phyloP scores from a whole-genome alignment of 2,329 filamentous ascomycete genomes.

The Ceratocystis diversiconidia region DNA sequence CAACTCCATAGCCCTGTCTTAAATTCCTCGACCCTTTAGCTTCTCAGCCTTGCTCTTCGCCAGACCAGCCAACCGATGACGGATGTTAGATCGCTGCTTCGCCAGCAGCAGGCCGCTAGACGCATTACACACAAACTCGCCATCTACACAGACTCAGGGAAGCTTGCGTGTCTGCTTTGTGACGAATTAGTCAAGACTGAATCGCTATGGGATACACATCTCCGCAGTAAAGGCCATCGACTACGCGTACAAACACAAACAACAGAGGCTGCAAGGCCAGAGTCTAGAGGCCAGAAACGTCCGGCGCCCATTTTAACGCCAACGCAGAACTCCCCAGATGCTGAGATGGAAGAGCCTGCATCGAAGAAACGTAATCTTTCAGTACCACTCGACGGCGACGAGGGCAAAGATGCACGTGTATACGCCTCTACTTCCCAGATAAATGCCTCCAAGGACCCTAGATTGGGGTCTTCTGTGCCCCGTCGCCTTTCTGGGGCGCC shows the following conservation, averaged over 20 bases:
- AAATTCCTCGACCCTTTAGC: neutral
- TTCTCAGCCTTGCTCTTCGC: neutral
- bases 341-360: neutral
- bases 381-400: neutral
- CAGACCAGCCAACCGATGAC: constrained; percentile 39
- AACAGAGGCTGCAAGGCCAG: constrained; percentile 19
- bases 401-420: neutral
- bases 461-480: neutral
- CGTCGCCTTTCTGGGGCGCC: constrained; percentile 39
- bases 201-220: constrained; percentile 50
- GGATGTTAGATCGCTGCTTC: constrained; percentile 66
- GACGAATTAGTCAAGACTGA: constrained; percentile 51
- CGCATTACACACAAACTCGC: constrained; percentile 58
- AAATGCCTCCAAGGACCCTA: neutral
- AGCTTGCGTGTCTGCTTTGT: constrained; percentile 54
- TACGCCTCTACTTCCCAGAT: neutral
- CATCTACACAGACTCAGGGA: constrained; percentile 52
- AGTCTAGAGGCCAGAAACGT: constrained; percentile 19
- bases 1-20: constrained; percentile 7
- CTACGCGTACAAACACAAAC: constrained; percentile 15
- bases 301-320: constrained; percentile 21
- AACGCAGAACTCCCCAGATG: constrained; percentile 21
- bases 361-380: constrained; percentile 9
- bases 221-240: constrained; percentile 35
- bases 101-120: constrained; percentile 60